Percentiles rank a stretch among this genome's conserved stretches.
These are phyloP conservation scores for Ensete ventricosum DNA, from an alignment of 176 grass and related monocot genomes.

Conservation along the genomic window DNA sequence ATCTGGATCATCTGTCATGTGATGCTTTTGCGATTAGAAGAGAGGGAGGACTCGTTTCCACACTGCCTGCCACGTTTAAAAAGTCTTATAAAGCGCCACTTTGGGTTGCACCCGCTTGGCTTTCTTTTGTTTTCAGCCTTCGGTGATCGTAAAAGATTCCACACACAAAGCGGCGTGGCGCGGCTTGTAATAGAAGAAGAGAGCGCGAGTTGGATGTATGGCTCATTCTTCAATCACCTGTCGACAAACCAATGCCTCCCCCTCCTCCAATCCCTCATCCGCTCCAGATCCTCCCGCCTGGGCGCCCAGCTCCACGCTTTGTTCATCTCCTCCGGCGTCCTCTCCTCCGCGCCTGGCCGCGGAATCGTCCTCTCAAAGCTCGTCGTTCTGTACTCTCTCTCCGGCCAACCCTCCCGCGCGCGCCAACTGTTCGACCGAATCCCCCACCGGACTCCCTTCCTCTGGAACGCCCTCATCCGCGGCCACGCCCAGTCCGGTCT, in stretches of 20 bases:
- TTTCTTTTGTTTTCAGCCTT: no score
- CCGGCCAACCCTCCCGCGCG: slow-evolving; percentile 23
- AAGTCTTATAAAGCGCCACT: no score
- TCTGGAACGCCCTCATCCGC: slow-evolving; percentile 44
- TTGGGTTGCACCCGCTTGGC: no score
- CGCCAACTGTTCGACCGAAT: slow-evolving; percentile 44
- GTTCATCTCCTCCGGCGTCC: slow-evolving; percentile 38
- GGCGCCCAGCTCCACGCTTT: slow-evolving; percentile 33
- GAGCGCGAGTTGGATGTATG: background rate
- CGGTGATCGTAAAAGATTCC: no score
- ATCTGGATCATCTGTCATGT: no score
- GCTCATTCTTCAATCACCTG: background rate
- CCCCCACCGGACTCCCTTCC: slow-evolving; percentile 11
- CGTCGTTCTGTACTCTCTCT: background rate
- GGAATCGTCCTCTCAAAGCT: slow-evolving; percentile 18
- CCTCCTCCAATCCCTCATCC: slow-evolving; percentile 31
- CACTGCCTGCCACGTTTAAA: no score
- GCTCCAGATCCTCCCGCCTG: slow-evolving; percentile 16
- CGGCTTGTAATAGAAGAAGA: background rate
- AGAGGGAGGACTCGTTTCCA: no score
- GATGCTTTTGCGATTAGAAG: no score
- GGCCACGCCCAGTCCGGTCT: slow-evolving; percentile 29
- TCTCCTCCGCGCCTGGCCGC: slow-evolving; percentile 1
- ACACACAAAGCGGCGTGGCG: no score
- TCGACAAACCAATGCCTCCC: slow-evolving; percentile 30